A percentile compares a stretch with the other conserved stretches of the same genome.
Conservation (phyloP, 805 yeast species). For the Zygoascus biomembranicola region DNA sequence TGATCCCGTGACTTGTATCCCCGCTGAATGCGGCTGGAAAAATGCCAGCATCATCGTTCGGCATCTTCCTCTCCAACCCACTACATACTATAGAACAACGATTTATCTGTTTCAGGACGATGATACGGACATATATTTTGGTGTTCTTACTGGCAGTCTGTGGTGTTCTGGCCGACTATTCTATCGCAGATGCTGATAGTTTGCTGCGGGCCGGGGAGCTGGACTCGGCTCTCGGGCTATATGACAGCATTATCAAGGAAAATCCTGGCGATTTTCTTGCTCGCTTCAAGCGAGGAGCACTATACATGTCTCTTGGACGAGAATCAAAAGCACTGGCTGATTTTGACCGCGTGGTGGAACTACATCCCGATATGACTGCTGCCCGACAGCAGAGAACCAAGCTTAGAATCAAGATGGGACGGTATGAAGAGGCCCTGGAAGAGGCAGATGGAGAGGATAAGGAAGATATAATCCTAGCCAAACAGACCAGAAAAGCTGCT, state of each 20-base stretch:
- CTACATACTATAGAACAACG: background rate
- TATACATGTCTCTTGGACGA: conserved; percentile 28
- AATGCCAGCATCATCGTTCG: background rate
- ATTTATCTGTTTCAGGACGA: background rate
- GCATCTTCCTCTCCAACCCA: background rate
- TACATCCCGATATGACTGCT: conserved; percentile 28
- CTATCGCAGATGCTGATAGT: conserved; percentile 7
- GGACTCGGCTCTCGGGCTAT: conserved; percentile 12
- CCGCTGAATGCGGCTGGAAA: background rate
- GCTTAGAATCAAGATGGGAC: conserved; percentile 27
- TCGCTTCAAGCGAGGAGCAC: conserved; percentile 31
- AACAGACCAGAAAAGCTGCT: conserved; percentile 12
- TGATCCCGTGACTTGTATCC: too few species aligned
- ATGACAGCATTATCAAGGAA: conserved; percentile 22
- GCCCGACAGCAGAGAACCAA: conserved; percentile 30
- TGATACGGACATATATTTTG: background rate
- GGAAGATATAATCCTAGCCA: conserved; percentile 11
- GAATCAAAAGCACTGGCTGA: conserved; percentile 30
- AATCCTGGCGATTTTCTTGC: conserved; percentile 25
- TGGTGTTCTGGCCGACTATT: background rate
- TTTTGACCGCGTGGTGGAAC: conserved; percentile 25
- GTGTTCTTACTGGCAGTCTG: background rate
- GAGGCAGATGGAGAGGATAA: conserved; percentile 14
- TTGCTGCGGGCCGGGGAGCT: conserved; percentile 11
- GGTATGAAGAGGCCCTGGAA: conserved; percentile 13